Base-by-base conservation (phyloP, 257 asterid species). In the Haberlea rhodopensis region DNA sequence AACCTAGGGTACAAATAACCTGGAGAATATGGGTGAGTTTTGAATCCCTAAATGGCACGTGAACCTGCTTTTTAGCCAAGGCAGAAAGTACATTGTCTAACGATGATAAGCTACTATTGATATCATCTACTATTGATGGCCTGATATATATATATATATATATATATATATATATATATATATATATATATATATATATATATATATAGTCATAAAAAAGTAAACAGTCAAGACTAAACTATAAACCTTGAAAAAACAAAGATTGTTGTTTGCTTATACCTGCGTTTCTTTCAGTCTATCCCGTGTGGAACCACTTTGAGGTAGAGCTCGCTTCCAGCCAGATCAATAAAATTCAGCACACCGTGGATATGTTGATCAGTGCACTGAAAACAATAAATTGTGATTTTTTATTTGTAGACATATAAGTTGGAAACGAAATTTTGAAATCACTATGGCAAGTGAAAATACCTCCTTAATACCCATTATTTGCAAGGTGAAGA, bases 291-390 rank as follows among this genome's bases (percentile, higher is more conserved):
- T 94, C 21, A 90, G 81, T 32, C 96, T 84, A 66, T 94, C 99
- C 32, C 96, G 95, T 1, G 96, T 90, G 6, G 96, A 75, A 63
- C 95, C 92, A 75, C 99, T 94, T 78, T 79, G 89, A 34, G 97
- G 87, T 23, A 94, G 88, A 22, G 97, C 74, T 94, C 99, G 71
- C 99, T 94, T 53, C 99, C 99, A 69, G 97, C 99, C 63, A 94
- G 95, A 65, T 94, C 99, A 55, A 94, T 90, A 23, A 94, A 74
- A 79, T 94, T 94, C 45, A 94, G 72, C 71, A 87, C 81, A 7
- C 97, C 96, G 70, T 94, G 95, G 4, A 90, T 97, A 74, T 87
- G 99, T 72, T 86, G 97, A 66, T 84, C 96, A 10, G 94, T 94
- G 83, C 94, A 80, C 97, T 90, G 58, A 48, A 24, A 74, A 76